Conservation (phyloP, 1,139 yeast species). For the Meyerozyma sp. region DNA sequence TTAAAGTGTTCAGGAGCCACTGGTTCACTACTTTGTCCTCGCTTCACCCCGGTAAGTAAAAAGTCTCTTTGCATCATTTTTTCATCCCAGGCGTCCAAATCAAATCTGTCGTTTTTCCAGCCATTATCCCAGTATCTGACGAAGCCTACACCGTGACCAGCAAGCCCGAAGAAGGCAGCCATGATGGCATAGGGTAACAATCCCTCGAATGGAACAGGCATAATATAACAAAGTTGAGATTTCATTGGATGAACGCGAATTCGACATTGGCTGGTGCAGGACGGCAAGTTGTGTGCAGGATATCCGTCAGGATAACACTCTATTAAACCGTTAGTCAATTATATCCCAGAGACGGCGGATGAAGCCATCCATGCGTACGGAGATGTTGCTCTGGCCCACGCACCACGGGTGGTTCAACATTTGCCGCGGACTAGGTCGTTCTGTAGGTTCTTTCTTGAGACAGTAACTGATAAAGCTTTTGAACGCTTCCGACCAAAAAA, state of each 20-base stretch:
- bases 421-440: slow-evolving; percentile 88
- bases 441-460: slow-evolving; percentile 69
- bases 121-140: slow-evolving; percentile 47
- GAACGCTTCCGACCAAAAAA: slow-evolving; percentile 78
- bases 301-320: too few relatives aligned
- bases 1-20: slow-evolving; percentile 72
- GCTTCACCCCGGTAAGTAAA: slow-evolving; percentile 64
- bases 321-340: background rate
- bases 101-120: slow-evolving; percentile 50
- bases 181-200: slow-evolving; percentile 62
- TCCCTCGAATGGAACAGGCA: slow-evolving; percentile 71
- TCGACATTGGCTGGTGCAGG: slow-evolving; percentile 2
- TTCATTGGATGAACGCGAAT: slow-evolving; percentile 6
- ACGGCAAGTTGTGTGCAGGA: background rate
- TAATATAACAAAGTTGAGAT: slow-evolving; percentile 7
- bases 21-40: slow-evolving; percentile 67
- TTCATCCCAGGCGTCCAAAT: slow-evolving; percentile 50
- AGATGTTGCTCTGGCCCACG: slow-evolving; percentile 60
- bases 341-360: slow-evolving; percentile 69
- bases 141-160: slow-evolving; percentile 43
- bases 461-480: slow-evolving; percentile 80
- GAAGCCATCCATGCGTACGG: slow-evolving; percentile 83
- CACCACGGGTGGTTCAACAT: slow-evolving; percentile 94
- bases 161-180: slow-evolving; percentile 46
- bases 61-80: slow-evolving; percentile 67